Evolutionary conservation across 192 early-diverging fungal species (phyloP), one percentile per base, ranked within the genome.

Genomic region (Coemansia sp.): DNA sequence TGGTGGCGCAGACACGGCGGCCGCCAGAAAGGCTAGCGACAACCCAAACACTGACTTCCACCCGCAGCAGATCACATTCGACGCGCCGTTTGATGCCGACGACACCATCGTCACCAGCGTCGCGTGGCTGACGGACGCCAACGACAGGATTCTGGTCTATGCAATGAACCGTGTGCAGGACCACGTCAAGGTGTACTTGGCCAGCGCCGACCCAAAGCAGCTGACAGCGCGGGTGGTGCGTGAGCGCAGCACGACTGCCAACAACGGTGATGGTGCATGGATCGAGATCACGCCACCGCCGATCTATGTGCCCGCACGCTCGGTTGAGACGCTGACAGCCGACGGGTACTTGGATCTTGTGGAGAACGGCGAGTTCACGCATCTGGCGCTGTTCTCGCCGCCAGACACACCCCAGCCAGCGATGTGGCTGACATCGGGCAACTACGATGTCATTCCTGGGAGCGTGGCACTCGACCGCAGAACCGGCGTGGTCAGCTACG

Each of bases 161-260:
- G 84, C 86, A 28, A 92, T 93, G 75, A 99, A 99, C 67, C 83
- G 96, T 18, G 89, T 97, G 21, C 96, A 99, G 64, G 93, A 95
- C 71, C 84, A 87, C 4, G 82, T 89, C 65, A 82, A 87, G 20
- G 71, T 93, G 31, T 92, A 87, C 56, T 53, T 94, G 28, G 86
- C 89, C 4, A 71, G 56, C 25, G 64, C 84, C 2, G 67, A 77
- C 7, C 73, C 72, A 12, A 53, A 67, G 31, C 62, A 75, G 29
- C 63, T 80, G 16, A 67, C 61, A 4, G 85, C 81, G 18, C 71
- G 51, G 55, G 64, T 84, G 45, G 82, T 88, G 29, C 81, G 85
- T 6, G 89, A 91, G 61, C 86, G 84, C 66, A 87, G 82, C 57
- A 85, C 91, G 13, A 66, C 70, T 13, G 66, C 66, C 35, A 43